Percentiles rank a stretch among this genome's conserved stretches.
These are phyloP conservation scores for Beauveria australis DNA, from an alignment of 2,329 filamentous ascomycete genomes.

Conservation along the genomic window DNA sequence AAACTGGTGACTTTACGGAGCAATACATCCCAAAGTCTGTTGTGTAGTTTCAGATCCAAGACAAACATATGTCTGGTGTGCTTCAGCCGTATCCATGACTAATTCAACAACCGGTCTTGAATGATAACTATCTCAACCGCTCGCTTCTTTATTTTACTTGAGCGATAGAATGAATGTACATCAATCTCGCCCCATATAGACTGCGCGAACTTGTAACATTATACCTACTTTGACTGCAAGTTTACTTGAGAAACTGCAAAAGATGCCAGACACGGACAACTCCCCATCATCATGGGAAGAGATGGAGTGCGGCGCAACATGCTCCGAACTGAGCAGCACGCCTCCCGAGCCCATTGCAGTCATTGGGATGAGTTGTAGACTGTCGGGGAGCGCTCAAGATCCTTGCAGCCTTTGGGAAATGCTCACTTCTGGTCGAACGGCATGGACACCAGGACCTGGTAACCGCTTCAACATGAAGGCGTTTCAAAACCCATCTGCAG, in stretches of 20 bases:
- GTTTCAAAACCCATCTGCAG: background rate
- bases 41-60: background rate
- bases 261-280: background rate
- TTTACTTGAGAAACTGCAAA: background rate
- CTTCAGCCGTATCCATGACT: background rate
- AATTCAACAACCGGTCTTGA: background rate
- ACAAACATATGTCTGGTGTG: background rate
- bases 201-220: background rate
- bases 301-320: background rate
- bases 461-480: background rate
- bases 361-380: conserved; percentile 23
- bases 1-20: background rate
- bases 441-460: conserved; percentile 25
- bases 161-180: background rate
- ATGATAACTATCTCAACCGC: background rate
- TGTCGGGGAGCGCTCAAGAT: conserved; percentile 20
- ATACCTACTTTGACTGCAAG: background rate
- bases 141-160: background rate
- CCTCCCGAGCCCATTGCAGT: conserved; percentile 20
- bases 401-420: conserved; percentile 22
- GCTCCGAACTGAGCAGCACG: background rate
- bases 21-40: background rate
- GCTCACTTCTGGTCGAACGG: conserved; percentile 19
- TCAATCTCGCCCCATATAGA: background rate
- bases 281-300: background rate